phyloP scores from a whole-genome alignment of 1,139 yeast genomes.

The Groenewaldozyma sp. region DNA sequence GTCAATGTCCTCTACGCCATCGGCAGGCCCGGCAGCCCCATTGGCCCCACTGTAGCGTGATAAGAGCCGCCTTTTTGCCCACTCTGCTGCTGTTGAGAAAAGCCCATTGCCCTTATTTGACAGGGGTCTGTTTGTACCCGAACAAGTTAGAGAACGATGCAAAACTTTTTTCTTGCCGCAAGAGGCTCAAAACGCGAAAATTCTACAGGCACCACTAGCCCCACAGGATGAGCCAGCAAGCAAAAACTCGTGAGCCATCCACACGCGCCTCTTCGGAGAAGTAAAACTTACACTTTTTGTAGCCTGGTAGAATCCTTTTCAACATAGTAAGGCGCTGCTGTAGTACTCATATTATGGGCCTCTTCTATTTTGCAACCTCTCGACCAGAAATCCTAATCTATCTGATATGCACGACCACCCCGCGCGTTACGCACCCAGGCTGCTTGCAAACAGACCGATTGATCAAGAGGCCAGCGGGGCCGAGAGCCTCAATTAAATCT shows the following conservation, averaged over 20 bases:
- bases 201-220: too few species aligned
- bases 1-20: background rate
- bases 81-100: background rate
- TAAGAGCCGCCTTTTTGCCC: background rate
- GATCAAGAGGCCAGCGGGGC: too few species aligned
- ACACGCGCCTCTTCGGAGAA: too few species aligned
- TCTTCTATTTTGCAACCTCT: background rate
- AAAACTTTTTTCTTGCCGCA: too few species aligned
- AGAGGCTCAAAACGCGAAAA: too few species aligned
- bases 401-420: too few species aligned
- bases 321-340: background rate
- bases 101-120: background rate
- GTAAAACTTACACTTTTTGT: background rate
- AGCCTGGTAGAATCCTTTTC: background rate
- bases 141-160: too few species aligned
- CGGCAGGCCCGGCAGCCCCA: background rate
- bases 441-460: too few species aligned
- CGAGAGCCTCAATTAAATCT: too few species aligned
- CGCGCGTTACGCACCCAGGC: too few species aligned
- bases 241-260: too few species aligned
- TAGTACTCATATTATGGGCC: background rate
- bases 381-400: background rate
- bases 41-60: background rate
- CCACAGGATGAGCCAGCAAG: too few species aligned
- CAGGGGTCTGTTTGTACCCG: conserved; percentile 1